A percentile compares a stretch with the other conserved stretches of the same genome.
Evolutionary conservation across 2,329 filamentous ascomycete genomes (phyloP).

Genomic region (Hypomyces perniciosus): DNA sequence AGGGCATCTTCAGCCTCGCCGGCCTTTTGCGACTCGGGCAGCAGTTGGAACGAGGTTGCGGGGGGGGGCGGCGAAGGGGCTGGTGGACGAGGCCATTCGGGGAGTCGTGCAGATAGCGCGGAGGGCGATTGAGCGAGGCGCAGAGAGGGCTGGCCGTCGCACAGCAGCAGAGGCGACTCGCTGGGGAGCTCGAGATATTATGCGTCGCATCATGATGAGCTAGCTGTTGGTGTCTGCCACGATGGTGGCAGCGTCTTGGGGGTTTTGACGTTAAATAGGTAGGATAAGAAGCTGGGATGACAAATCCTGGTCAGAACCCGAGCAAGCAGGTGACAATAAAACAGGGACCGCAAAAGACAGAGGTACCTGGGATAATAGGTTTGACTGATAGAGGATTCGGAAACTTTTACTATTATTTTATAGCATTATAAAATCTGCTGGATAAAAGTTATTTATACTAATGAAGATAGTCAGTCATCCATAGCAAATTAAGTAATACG

Average conservation of each 20-base stretch:
- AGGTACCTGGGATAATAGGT: neutral
- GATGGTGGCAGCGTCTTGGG: neutral
- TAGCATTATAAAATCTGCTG: too few species aligned
- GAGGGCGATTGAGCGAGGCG: constrained; percentile 16
- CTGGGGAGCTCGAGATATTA: constrained; percentile 26
- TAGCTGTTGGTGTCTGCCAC: neutral
- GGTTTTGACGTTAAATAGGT: neutral
- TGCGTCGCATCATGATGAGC: constrained; percentile 27
- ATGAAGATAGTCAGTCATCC: too few species aligned
- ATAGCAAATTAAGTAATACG: too few species aligned
- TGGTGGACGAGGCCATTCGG: constrained; percentile 21
- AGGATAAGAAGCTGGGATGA: neutral
- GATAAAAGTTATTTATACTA: too few species aligned
- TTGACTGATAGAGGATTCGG: too few species aligned
- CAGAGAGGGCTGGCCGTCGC: constrained; percentile 12
- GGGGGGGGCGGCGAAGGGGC: constrained; percentile 30
- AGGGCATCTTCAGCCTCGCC: constrained; percentile 78
- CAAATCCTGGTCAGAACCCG: too few species aligned
- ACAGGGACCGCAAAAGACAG: neutral
- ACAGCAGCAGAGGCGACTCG: constrained; percentile 17
- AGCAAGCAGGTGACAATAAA: constrained; percentile 12
- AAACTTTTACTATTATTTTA: too few species aligned
- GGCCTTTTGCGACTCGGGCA: constrained; percentile 70
- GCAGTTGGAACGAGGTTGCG: constrained; percentile 78
- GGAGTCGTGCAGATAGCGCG: constrained; percentile 28